Evolutionary conservation across 2,329 filamentous ascomycete species (phyloP), one percentile per base, ranked within the genome.

Genomic region (Microdochium bolleyi): DNA sequence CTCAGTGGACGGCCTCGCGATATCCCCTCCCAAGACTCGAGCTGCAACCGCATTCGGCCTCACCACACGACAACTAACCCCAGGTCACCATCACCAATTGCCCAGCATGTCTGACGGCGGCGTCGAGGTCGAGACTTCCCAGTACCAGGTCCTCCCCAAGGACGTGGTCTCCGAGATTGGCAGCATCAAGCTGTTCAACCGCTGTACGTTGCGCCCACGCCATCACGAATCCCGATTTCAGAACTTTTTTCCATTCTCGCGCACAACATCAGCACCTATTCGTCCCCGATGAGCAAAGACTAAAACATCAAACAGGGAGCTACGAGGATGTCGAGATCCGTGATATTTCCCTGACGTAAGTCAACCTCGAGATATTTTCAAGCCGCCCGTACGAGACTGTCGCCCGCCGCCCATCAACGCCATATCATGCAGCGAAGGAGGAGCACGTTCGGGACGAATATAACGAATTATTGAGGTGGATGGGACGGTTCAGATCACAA

Each of bases 271-370:
- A 46, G 22, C n/a, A 46, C 41, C 4, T 11, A 22, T 21, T 11
- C 5, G 16, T 11, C 21, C 14, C 7, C 13, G 19, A 19, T 8
- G 41, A 46, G 19, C 19, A 22, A 3, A 46, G 16, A 19, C 41
- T 46, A 46, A 49, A 59, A 30, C 30, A 50, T 54, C 48, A 9
- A 16, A 52, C 24, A 65, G 63, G 63, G 65, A 86, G 79, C 79
- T 99, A 97, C 80, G 94, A 94, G 75, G 89, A 97, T 86, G 92
- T 99, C 72, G 94, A 99, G 84, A 94, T 99, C 78, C 87, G 92
- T 77, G 94, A 99, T 76, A 97, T 99, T 80, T 99, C 94, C 70
- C 84, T 99, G 81, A 97, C 92, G 94, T 99, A 95, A 81, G 89
- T 74, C 67, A 54, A 58, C 65, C 62, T 62, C 57, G 62, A 56